A percentile compares a stretch with the other conserved stretches of the same genome.
Evolutionary conservation across 192 early-diverging fungal genomes (phyloP).

Genomic region (Coemansia sp.): DNA sequence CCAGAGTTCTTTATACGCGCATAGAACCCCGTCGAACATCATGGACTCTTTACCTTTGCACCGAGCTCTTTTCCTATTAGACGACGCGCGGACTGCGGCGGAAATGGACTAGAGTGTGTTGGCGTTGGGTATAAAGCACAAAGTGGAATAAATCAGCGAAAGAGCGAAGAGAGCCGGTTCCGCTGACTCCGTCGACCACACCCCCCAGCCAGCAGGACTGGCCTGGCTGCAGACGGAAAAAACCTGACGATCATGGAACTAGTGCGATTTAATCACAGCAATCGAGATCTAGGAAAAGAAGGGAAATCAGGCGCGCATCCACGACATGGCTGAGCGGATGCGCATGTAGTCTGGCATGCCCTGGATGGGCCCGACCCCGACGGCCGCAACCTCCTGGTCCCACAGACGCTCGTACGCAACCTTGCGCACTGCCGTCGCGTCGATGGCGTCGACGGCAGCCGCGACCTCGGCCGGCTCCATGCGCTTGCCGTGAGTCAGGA

Average conservation of each 20-base stretch:
- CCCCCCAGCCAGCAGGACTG: too few relatives aligned
- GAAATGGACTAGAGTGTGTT: not conserved
- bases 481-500: slow-evolving; percentile 89
- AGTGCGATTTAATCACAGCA: not conserved
- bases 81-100: not conserved
- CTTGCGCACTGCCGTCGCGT: slow-evolving; percentile 79
- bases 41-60: not conserved
- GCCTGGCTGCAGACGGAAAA: too few relatives aligned
- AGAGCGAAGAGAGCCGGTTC: not conserved
- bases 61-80: not conserved
- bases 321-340: slow-evolving; percentile 82
- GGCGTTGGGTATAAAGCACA: not conserved
- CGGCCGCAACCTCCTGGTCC: slow-evolving; percentile 78
- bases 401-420: slow-evolving; percentile 85
- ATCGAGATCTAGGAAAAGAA: slow-evolving; percentile 1
- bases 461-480: slow-evolving; percentile 87
- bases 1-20: not conserved
- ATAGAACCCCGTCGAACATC: not conserved
- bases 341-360: slow-evolving; percentile 85
- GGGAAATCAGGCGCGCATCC: slow-evolving; percentile 62
- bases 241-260: not conserved
- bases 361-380: slow-evolving; percentile 87
- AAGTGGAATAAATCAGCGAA: not conserved
- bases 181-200: not conserved
- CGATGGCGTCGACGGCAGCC: slow-evolving; percentile 75